These are phyloP conservation scores for Aureobasidium sp. DNA, from an alignment of 2,329 filamentous ascomycete species.

Conservation along the genomic window DNA sequence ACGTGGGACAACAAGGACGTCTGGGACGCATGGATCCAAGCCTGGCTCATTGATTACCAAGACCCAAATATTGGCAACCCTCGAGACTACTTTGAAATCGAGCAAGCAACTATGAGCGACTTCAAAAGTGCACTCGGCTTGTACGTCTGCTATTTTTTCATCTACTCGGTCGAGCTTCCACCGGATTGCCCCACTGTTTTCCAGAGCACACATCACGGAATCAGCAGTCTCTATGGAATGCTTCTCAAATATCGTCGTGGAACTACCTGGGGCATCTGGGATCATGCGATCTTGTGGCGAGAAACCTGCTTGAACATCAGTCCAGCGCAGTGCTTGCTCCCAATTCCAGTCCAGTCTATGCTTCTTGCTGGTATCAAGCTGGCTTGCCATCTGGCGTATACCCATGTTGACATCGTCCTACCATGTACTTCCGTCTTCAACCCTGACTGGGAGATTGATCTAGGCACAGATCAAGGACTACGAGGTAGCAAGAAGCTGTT, in stretches of 20 bases:
- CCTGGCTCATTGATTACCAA: slow-evolving; percentile 39
- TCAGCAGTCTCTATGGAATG: slow-evolving; percentile 47
- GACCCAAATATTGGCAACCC: slow-evolving; percentile 29
- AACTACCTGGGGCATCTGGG: slow-evolving; percentile 49
- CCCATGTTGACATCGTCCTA: slow-evolving; percentile 53
- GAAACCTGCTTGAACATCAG: slow-evolving; percentile 31
- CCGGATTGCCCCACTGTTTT: slow-evolving; percentile 45
- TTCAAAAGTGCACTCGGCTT: slow-evolving; percentile 27
- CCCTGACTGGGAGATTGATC: slow-evolving; percentile 55
- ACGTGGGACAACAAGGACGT: slow-evolving; percentile 41
- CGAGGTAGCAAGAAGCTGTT: slow-evolving; percentile 51
- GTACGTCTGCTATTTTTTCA: slow-evolving; percentile 37
- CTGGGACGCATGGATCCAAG: slow-evolving; percentile 38
- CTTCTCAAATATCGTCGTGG: slow-evolving; percentile 49
- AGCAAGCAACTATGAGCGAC: slow-evolving; percentile 28
- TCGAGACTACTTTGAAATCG: slow-evolving; percentile 26
- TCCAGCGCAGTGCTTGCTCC: slow-evolving; percentile 34
- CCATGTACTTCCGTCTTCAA: slow-evolving; percentile 55
- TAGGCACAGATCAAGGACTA: slow-evolving; percentile 50
- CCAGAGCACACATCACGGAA: slow-evolving; percentile 49
- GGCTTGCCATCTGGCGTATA: slow-evolving; percentile 33
- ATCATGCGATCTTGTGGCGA: slow-evolving; percentile 50
- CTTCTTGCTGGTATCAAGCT: slow-evolving; percentile 34
- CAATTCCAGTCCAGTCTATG: slow-evolving; percentile 33
- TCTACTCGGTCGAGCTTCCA: slow-evolving; percentile 43